Conservation (phyloP, 805 yeast genomes). For the Metschnikowia amazonensis region DNA sequence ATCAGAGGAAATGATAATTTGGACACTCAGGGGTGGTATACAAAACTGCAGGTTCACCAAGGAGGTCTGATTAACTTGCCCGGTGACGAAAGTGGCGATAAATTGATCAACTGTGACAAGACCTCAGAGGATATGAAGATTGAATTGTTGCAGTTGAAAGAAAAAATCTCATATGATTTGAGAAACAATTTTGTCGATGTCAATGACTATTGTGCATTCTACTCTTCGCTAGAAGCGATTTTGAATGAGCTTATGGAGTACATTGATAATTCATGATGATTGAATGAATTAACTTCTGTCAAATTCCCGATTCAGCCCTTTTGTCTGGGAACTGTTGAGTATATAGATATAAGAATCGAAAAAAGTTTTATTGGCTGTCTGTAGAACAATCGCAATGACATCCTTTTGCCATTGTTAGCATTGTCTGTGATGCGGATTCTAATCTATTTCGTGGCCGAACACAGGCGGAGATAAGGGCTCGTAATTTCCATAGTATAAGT, state of each 20-base stretch:
- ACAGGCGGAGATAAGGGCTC: conserved; percentile 15
- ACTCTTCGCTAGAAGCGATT: conserved; percentile 38
- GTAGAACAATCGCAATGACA: no score
- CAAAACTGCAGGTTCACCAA: not conserved
- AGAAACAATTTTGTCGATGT: conserved; percentile 42
- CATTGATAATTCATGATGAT: conserved; percentile 19
- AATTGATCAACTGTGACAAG: not conserved
- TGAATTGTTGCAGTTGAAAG: conserved; percentile 33
- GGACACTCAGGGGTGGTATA: not conserved
- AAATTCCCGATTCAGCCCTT: not conserved
- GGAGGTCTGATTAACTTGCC: not conserved
- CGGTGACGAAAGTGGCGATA: not conserved
- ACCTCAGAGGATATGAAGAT: conserved; percentile 17
- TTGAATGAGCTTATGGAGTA: conserved; percentile 38
- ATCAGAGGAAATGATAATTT: conserved; percentile 8
- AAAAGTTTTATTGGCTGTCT: not conserved
- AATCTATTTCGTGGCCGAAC: conserved; percentile 9
- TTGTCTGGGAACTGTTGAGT: not conserved
- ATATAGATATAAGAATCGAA: not conserved
- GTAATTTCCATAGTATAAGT: conserved; percentile 14
- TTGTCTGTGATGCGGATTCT: not conserved
- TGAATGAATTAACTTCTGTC: not conserved
- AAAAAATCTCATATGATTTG: conserved; percentile 39
- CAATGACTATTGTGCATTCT: conserved; percentile 44
- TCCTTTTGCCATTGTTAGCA: no score